Percentiles rank a stretch among this genome's conserved stretches.
These are phyloP conservation scores for Pythium graminicola DNA, from an alignment of 352 stramenopile species.

Conservation along the genomic window DNA sequence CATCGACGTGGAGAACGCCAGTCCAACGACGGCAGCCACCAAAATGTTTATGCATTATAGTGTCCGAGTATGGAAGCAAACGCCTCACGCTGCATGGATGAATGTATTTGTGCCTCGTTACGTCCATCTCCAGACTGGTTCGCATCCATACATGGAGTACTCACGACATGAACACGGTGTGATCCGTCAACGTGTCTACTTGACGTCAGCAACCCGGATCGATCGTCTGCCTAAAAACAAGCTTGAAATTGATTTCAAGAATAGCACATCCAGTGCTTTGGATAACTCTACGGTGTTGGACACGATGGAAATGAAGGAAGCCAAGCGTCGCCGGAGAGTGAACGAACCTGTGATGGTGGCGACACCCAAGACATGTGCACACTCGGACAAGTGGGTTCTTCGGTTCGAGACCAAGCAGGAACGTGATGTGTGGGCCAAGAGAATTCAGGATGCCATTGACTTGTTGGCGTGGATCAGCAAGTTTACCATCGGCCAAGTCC, in stretches of 20 bases:
- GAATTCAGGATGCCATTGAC: slow-evolving; percentile 58
- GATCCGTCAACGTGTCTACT: slow-evolving; percentile 54
- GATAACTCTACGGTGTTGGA: slow-evolving; percentile 2
- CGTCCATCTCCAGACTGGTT: slow-evolving; percentile 52
- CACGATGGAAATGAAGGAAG: slow-evolving; percentile 3
- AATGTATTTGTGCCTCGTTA: slow-evolving; percentile 68
- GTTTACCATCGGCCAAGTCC: slow-evolving; percentile 50
- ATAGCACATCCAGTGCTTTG: slow-evolving; percentile 2
- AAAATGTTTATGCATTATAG: slow-evolving; percentile 42
- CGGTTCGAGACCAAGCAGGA: slow-evolving; percentile 72
- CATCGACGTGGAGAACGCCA: slow-evolving; percentile 13
- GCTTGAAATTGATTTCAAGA: slow-evolving; percentile 58
- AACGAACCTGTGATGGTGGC: slow-evolving; percentile 13
- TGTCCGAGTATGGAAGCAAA: slow-evolving; percentile 60
- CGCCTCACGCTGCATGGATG: slow-evolving; percentile 61
- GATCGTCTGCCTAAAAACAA: slow-evolving; percentile 64
- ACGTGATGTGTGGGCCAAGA: slow-evolving; percentile 51
- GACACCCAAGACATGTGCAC: slow-evolving; percentile 13
- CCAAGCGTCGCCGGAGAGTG: slow-evolving; percentile 18
- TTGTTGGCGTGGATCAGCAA: slow-evolving; percentile 64
- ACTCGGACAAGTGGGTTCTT: slow-evolving; percentile 54
- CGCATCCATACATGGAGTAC: slow-evolving; percentile 63
- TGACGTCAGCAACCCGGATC: slow-evolving; percentile 49
- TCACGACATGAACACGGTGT: slow-evolving; percentile 41
- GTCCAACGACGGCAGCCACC: slow-evolving; percentile 11